Evolutionary conservation across 2,329 filamentous ascomycete species (phyloP), one percentile per base, ranked within the genome.

Genomic region (Immersiporthe knoxdaviesiana): DNA sequence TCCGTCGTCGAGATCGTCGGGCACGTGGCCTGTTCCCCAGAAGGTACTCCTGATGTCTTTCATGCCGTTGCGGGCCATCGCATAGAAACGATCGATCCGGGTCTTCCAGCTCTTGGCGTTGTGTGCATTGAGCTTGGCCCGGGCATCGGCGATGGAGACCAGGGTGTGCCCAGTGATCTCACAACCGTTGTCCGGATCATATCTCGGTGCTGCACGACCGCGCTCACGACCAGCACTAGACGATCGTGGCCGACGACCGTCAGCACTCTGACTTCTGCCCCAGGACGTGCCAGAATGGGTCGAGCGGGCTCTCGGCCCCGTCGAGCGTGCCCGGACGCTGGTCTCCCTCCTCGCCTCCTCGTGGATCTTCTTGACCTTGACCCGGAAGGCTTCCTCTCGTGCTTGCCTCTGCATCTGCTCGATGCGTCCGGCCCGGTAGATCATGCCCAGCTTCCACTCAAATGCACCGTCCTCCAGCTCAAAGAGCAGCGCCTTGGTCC

Each of bases 401-500:
- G 95, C 94, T 67, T 97, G 83, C 27, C 96, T 88, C 78, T 98
- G 96, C 77, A 91, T 90, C 79, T 98, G 95, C 78, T 99, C 96
- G 67, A 94, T 84, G 27, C 95, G 85, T 0, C 97, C 96, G 60
- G 93, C 89, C 41, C 95, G 90, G 78, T 98, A 99, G 65, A 99
- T 99, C 76, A 94, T 90, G 21, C 94, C 93, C 12, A 99, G 84
- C 77, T 97, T 98, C 92, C 94, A 99, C 78, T 99, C 96, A 75
- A 99, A 99, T 0, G 93, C 91, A 63, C 96, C 95, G 77, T 99
- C 96, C 80, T 99, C 96, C 47, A 99, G 84, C 76, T 98, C 95
- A 70, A 99, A 95, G 2, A 97, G 81, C 32, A 99, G 84, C 6
- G 92, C 92, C 74, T 92, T 92, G 67, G 91, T 91, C 65, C 94